Evolutionary conservation across 768 basidiomycete genomes (phyloP).

Genomic region (Leccinum variicolor): DNA sequence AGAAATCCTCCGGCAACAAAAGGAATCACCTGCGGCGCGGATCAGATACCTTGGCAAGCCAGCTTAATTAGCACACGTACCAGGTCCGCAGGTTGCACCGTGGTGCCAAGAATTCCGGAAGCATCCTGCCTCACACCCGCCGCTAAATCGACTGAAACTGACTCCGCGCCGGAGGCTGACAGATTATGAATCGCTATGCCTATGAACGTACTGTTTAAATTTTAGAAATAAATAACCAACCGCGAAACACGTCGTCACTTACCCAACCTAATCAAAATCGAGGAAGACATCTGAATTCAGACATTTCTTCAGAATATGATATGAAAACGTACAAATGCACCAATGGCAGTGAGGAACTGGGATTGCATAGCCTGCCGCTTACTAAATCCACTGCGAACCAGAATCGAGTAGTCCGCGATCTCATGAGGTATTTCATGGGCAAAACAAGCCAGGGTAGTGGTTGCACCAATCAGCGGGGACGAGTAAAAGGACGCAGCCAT

Average conservation of each 20-base stretch:
- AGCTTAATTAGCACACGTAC: slow-evolving; percentile 43
- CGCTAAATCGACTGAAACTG: slow-evolving; percentile 56
- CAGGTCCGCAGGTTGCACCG: slow-evolving; percentile 72
- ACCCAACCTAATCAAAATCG: slow-evolving; percentile 35
- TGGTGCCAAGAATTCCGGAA: slow-evolving; percentile 79
- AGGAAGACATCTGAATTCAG: slow-evolving; percentile 16
- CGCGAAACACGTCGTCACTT: slow-evolving; percentile 7
- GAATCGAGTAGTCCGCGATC: slow-evolving; percentile 96
- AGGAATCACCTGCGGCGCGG: slow-evolving; percentile 65
- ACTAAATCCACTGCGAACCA: slow-evolving; percentile 85
- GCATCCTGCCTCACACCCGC: slow-evolving; percentile 76
- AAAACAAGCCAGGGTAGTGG: slow-evolving; percentile 93
- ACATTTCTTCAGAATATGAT: slow-evolving; percentile 4
- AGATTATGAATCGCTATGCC: slow-evolving; percentile 82
- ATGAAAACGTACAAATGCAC: slow-evolving; percentile 68
- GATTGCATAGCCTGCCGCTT: slow-evolving; percentile 92
- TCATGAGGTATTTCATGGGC: slow-evolving; percentile 95
- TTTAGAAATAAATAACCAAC: slow-evolving; percentile 6
- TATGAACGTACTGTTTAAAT: slow-evolving; percentile 66
- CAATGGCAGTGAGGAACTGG: slow-evolving; percentile 88
- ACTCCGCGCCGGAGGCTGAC: slow-evolving; percentile 46
- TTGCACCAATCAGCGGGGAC: slow-evolving; percentile 90
- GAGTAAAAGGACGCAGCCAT: slow-evolving; percentile 98
- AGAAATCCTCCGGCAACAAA: slow-evolving; percentile 91
- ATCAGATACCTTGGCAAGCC: slow-evolving; percentile 13